Percentiles rank a stretch among this genome's conserved stretches.
phyloP scores from a whole-genome alignment of 306 rosid genomes.

The Albizia julibrissin region DNA sequence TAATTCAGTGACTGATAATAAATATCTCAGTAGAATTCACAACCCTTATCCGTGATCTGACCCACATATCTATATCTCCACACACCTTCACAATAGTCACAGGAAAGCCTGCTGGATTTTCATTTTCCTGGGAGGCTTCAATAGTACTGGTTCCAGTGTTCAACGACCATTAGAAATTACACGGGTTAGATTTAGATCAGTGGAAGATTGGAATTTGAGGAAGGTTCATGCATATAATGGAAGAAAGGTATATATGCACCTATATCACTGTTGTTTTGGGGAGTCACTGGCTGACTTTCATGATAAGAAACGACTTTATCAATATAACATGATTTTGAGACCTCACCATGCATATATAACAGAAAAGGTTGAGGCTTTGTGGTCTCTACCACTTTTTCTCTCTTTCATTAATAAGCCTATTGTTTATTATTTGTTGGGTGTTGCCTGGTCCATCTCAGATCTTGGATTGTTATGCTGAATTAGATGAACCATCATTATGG shows the following conservation, averaged over 20 bases:
- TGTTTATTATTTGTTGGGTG: conserved; percentile 39
- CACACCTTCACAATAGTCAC: conserved; percentile 29
- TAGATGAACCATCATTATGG: conserved; percentile 58
- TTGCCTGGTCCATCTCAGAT: conserved; percentile 64
- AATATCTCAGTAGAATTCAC: neutral
- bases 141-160: neutral
- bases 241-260: conserved; percentile 47
- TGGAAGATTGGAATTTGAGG: conserved; percentile 1
- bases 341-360: conserved; percentile 61
- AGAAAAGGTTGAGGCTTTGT: conserved; percentile 35
- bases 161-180: neutral
- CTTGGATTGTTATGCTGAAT: conserved; percentile 52
- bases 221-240: conserved; percentile 59
- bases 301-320: conserved; percentile 62
- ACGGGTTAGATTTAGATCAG: conserved; percentile 25
- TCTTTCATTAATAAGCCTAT: neutral
- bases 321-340: conserved; percentile 58
- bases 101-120: conserved; percentile 15
- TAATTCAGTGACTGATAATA: conserved; percentile 25
- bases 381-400: conserved; percentile 35
- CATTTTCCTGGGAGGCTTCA: conserved; percentile 16
- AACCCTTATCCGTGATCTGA: conserved; percentile 18
- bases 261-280: conserved; percentile 46
- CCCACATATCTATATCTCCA: conserved; percentile 18
- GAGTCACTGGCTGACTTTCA: conserved; percentile 48